Conservation (phyloP, 305 asterid genomes). For the Striga hermonthica region DNA sequence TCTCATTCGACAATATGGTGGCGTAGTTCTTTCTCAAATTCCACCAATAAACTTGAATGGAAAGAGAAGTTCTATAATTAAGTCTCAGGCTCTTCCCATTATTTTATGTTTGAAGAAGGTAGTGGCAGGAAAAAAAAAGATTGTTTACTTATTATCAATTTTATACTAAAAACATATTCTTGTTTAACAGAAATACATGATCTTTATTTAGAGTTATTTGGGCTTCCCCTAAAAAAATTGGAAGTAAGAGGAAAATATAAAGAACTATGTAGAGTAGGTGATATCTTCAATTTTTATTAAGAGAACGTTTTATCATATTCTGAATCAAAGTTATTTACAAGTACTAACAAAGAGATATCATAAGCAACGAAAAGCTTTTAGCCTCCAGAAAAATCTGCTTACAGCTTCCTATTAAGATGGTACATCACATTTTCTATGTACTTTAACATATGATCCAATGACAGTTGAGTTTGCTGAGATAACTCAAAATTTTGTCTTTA, state of each 20-base stretch:
- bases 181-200: constrained; percentile 11
- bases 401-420: not conserved
- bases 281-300: constrained; percentile 7
- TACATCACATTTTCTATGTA: constrained; percentile 15
- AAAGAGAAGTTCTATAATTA: constrained; percentile 48
- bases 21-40: constrained; percentile 60
- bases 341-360: constrained; percentile 15
- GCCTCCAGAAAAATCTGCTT: not conserved
- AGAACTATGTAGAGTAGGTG: constrained; percentile 10
- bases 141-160: constrained; percentile 13
- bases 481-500: constrained; percentile 8
- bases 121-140: constrained; percentile 8
- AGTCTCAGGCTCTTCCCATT: constrained; percentile 51
- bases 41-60: constrained; percentile 48
- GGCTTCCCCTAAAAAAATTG: constrained; percentile 16
- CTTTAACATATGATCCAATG: constrained; percentile 1
- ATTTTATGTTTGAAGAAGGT: constrained; percentile 72
- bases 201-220: constrained; percentile 21
- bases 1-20: constrained; percentile 64
- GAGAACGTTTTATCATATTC: constrained; percentile 7
- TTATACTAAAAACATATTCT: constrained; percentile 17
- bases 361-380: constrained; percentile 18
- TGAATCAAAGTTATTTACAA: constrained; percentile 7
- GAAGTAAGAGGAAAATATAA: not conserved
- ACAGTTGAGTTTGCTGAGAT: constrained; percentile 11